Percentiles rank a stretch among this genome's conserved stretches.
Conservation (phyloP, 106 monocot species). For the Dendrobium officinale region DNA sequence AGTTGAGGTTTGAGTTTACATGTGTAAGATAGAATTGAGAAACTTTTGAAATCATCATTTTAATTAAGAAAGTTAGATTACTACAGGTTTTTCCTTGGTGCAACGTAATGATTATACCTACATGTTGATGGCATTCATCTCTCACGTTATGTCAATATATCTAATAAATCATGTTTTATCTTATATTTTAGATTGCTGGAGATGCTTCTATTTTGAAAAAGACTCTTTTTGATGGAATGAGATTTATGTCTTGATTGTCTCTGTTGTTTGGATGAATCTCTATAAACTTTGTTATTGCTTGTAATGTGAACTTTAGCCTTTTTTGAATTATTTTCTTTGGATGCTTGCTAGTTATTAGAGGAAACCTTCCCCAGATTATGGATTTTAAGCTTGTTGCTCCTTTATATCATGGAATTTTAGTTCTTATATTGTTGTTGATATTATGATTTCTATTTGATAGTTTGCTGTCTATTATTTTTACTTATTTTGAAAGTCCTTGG, state of each 20-base stretch:
- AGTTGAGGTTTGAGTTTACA: neutral
- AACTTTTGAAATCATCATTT: neutral
- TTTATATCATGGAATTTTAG: neutral
- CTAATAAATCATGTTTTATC: neutral
- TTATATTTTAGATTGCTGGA: slow-evolving; percentile 56
- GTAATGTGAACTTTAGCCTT: neutral
- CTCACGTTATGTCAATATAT: neutral
- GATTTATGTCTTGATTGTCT: slow-evolving; percentile 12
- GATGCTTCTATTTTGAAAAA: slow-evolving; percentile 71
- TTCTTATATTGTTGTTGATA: neutral
- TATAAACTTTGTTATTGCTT: slow-evolving; percentile 10
- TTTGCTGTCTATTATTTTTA: neutral
- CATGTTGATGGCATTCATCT: neutral
- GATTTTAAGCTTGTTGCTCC: neutral
- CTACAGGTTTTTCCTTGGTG: neutral
- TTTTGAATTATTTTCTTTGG: neutral
- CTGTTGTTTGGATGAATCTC: slow-evolving; percentile 23
- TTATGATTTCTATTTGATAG: neutral
- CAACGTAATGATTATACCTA: neutral
- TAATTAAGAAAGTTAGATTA: neutral
- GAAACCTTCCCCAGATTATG: neutral
- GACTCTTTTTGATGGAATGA: slow-evolving; percentile 51
- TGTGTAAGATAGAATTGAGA: neutral
- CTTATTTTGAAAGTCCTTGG: too few relatives aligned
- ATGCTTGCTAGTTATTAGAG: neutral